These are phyloP conservation scores for Tricholoma saponaceum DNA, from an alignment of 768 basidiomycete species.

Conservation along the genomic window DNA sequence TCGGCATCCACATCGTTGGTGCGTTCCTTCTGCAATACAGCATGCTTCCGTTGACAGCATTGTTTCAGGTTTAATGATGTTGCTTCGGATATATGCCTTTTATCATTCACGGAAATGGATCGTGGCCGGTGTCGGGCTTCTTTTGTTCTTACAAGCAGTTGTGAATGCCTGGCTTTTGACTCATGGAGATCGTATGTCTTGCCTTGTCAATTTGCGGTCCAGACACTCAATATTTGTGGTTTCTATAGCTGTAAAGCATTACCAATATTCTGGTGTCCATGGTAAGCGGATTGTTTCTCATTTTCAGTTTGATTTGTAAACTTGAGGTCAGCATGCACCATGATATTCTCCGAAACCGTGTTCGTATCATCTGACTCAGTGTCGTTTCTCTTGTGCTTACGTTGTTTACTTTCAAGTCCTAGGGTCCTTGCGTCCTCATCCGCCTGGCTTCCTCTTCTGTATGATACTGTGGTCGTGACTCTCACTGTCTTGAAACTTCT, in stretches of 20 bases:
- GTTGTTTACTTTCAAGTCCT: slow-evolving; percentile 21
- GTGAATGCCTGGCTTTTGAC: slow-evolving; percentile 55
- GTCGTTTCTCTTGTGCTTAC: not conserved
- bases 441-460: slow-evolving; percentile 47
- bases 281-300: slow-evolving; percentile 16
- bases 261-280: slow-evolving; percentile 31
- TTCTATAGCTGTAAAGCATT: slow-evolving; percentile 36
- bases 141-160: slow-evolving; percentile 42
- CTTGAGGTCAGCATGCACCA: slow-evolving; percentile 31
- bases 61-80: slow-evolving; percentile 47
- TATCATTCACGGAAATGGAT: slow-evolving; percentile 31
- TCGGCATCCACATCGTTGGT: slow-evolving; percentile 47
- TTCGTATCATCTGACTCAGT: slow-evolving; percentile 27
- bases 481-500: slow-evolving; percentile 36
- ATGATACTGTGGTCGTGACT: slow-evolving; percentile 39
- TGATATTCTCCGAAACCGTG: slow-evolving; percentile 37
- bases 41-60: not conserved
- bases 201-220: not conserved
- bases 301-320: not conserved
- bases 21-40: not conserved
- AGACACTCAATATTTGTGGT: not conserved
- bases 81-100: slow-evolving; percentile 43
- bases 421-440: slow-evolving; percentile 40
- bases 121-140: slow-evolving; percentile 20
- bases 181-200: slow-evolving; percentile 42